These are phyloP conservation scores for Barbatosphaeria neglecta DNA, from an alignment of 495 filamentous ascomycete species.

Conservation along the genomic window DNA sequence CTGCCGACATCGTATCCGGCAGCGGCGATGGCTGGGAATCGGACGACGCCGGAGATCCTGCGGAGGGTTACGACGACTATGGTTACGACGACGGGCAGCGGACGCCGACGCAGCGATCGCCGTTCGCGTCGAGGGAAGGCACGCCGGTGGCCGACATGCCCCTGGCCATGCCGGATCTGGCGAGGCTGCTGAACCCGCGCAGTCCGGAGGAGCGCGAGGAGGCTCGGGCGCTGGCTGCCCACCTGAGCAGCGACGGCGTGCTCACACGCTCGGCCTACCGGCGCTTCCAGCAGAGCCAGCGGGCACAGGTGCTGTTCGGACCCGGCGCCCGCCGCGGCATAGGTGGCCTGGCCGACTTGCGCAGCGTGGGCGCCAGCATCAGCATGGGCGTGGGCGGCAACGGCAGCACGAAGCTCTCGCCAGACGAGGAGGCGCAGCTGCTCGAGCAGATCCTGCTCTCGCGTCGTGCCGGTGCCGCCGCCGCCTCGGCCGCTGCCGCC, in stretches of 20 bases:
- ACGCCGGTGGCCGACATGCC: constrained; percentile 51
- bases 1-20: constrained; percentile 21
- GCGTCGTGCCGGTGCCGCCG: constrained; percentile 26
- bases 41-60: constrained; percentile 19
- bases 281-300: constrained; percentile 50
- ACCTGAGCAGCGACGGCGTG: constrained; percentile 56
- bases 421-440: constrained; percentile 65
- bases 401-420: constrained; percentile 22
- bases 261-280: constrained; percentile 72
- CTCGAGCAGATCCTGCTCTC: constrained; percentile 75
- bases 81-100: constrained; percentile 44
- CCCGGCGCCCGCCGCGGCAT: neutral
- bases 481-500: neutral
- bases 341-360: neutral
- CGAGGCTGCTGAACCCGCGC: constrained; percentile 73
- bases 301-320: constrained; percentile 49
- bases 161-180: constrained; percentile 57
- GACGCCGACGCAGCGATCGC: constrained; percentile 55
- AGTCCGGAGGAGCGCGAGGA: constrained; percentile 66
- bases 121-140: constrained; percentile 37
- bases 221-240: constrained; percentile 71
- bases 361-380: constrained; percentile 15
- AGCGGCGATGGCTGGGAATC: constrained; percentile 46
- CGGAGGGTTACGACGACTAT: constrained; percentile 9
- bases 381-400: constrained; percentile 10